Base-by-base conservation (phyloP, 257 asterid genomes). In the Solanum ossicruentum region DNA sequence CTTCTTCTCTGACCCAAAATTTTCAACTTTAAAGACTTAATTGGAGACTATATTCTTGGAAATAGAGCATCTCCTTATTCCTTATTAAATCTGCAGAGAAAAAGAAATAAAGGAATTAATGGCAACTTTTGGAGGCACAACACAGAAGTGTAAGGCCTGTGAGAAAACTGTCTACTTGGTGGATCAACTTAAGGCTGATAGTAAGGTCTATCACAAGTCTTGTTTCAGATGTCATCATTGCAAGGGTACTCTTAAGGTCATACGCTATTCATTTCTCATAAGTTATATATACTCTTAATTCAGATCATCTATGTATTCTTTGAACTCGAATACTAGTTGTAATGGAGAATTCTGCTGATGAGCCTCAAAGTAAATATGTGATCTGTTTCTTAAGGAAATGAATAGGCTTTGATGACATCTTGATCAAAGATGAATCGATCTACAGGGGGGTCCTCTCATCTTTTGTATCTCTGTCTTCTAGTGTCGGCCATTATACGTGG, bases 151-250 rank as follows among this genome's bases (percentile, higher is more conserved):
- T 71, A 83, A 83, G 80, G 85, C 88, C 17, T 88, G 90, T 88
- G 86, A 88, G 81, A 88, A 88, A 67, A 88, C 90, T 16, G 88
- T 88, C 5, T 88, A 88, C 67, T 83, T 88, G 81, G 90, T 88
- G 81, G 90, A 88, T 88, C 88, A 88, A 85, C 90, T 88, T 60
- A 86, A 83, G 81, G 84, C 88, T 51, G 90, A 88, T 71, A 84
- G 84, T 51, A 88, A 60, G 18, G 86, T 88, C 12, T 88, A 88
- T 78, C 90, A 88, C 70, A 88, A 71, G 82, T 47, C 88, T 84
- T 87, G 89, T 82, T 87, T 87, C 82, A 87, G 89, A 87, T 87
- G 89, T 36, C 80, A 88, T 77, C 90, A 88, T 55, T 88, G 90
- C 87, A 88, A 78, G 80, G 90, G 90, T 65, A 88, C 90, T 84